These are phyloP conservation scores for Ambrosia artemisiifolia DNA, from an alignment of 129 eudicot genomes.

Conservation along the genomic window DNA sequence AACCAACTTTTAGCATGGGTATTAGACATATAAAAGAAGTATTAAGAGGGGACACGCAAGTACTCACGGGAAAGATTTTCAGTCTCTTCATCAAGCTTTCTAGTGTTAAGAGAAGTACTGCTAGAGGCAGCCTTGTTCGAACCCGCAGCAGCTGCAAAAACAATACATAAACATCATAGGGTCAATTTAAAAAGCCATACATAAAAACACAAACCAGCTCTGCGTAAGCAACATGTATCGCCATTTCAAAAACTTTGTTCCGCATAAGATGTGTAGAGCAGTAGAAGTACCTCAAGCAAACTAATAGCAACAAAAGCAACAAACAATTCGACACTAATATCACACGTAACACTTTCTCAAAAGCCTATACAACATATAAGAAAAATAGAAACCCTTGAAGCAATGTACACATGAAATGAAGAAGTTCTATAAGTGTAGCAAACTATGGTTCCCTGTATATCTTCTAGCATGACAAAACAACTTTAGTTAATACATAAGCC, in stretches of 20 bases:
- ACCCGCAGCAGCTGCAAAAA: constrained; percentile 61
- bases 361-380: not conserved
- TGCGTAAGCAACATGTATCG: not conserved
- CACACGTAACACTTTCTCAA: not conserved
- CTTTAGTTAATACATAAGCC: not conserved
- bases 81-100: constrained; percentile 90
- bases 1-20: not conserved
- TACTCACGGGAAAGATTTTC: constrained; percentile 80
- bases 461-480: too few relatives aligned
- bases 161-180: not conserved
- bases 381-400: not conserved
- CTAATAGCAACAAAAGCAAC: not conserved
- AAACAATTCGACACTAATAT: not conserved
- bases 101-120: constrained; percentile 75
- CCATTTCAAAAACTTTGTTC: not conserved
- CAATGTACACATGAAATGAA: constrained; percentile 10
- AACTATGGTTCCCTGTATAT: too few relatives aligned
- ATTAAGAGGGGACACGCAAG: not conserved
- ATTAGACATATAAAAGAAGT: not conserved
- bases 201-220: constrained; percentile 2
- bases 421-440: too few relatives aligned
- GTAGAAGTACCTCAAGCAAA: not conserved
- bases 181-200: not conserved
- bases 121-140: constrained; percentile 90
- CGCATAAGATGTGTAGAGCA: not conserved